phyloP scores from a whole-genome alignment of 106 monocot genomes.

The Platanthera guangdongensis region DNA sequence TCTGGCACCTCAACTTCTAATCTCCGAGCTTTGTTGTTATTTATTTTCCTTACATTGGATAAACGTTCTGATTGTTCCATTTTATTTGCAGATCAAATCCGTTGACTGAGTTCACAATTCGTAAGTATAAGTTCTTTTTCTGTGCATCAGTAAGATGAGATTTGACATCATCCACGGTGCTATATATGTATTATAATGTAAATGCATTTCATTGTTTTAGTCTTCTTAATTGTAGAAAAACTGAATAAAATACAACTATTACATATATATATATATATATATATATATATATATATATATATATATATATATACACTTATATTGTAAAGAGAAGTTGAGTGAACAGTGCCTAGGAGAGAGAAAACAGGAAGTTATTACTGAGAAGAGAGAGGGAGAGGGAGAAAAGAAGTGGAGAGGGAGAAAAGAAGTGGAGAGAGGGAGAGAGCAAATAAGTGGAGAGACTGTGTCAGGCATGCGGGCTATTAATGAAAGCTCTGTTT shows the following conservation, averaged over 20 bases:
- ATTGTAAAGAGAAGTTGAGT: too few relatives aligned
- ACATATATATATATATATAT: too few relatives aligned
- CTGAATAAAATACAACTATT: neutral
- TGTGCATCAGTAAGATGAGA: neutral
- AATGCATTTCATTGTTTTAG: neutral
- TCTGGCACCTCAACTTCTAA: neutral
- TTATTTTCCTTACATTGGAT: neutral
- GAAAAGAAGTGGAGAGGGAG: too few relatives aligned
- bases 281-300: too few relatives aligned
- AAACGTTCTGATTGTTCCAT: neutral
- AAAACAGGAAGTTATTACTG: too few relatives aligned
- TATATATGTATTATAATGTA: neutral
- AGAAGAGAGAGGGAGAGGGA: too few relatives aligned
- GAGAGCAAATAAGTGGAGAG: too few relatives aligned
- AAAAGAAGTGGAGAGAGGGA: too few relatives aligned
- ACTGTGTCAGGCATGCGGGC: too few relatives aligned
- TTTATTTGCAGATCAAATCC: conserved; percentile 2
- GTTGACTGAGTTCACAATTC: conserved; percentile 5
- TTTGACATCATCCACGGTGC: neutral
- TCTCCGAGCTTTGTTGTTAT: neutral
- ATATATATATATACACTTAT: too few relatives aligned
- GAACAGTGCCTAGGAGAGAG: too few relatives aligned
- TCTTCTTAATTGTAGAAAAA: neutral
- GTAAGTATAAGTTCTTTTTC: neutral
- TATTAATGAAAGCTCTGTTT: too few relatives aligned